A percentile compares a stretch with the other conserved stretches of the same genome.
These are phyloP conservation scores for Collybia nuda DNA, from an alignment of 768 basidiomycete genomes.

Conservation along the genomic window DNA sequence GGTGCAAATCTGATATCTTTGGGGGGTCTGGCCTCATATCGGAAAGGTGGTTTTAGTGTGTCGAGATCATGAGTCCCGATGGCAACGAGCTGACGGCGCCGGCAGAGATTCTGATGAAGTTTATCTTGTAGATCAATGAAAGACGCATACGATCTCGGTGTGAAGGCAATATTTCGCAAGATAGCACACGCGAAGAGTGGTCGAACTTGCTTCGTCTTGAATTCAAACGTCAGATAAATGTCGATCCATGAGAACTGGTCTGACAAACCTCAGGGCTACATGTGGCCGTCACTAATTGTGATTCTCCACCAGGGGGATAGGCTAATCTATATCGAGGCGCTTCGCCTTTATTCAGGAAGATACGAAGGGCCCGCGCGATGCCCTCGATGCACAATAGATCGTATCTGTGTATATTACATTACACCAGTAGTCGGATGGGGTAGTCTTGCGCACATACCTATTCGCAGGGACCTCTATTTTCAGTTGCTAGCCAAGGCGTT, in stretches of 20 bases:
- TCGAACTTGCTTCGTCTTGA: constrained; percentile 76
- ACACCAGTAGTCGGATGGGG: constrained; percentile 6
- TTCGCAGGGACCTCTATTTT: constrained; percentile 99
- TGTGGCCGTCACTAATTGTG: constrained; percentile 61
- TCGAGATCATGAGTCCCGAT: constrained; percentile 98
- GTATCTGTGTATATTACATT: constrained; percentile 57
- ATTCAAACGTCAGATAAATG: not conserved
- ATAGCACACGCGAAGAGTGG: constrained; percentile 91
- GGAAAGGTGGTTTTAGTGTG: constrained; percentile 83
- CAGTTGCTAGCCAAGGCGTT: constrained; percentile 63
- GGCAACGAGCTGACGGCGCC: constrained; percentile 86
- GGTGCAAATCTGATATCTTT: constrained; percentile 91
- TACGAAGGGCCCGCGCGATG: constrained; percentile 80
- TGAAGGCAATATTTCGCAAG: constrained; percentile 88
- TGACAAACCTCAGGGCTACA: constrained; percentile 70
- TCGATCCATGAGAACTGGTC: not conserved
- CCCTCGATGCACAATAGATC: constrained; percentile 98
- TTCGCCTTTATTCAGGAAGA: constrained; percentile 72
- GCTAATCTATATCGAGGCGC: constrained; percentile 73
- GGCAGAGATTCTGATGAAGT: constrained; percentile 93
- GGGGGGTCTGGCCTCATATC: constrained; percentile 80
- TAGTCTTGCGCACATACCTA: constrained; percentile 44
- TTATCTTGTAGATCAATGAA: constrained; percentile 99
- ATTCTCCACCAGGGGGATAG: constrained; percentile 70
- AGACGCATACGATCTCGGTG: constrained; percentile 84